A percentile compares a stretch with the other conserved stretches of the same genome.
These are phyloP conservation scores for Orbilia ellipsospora DNA, from an alignment of 2,329 filamentous ascomycete genomes.

Conservation along the genomic window DNA sequence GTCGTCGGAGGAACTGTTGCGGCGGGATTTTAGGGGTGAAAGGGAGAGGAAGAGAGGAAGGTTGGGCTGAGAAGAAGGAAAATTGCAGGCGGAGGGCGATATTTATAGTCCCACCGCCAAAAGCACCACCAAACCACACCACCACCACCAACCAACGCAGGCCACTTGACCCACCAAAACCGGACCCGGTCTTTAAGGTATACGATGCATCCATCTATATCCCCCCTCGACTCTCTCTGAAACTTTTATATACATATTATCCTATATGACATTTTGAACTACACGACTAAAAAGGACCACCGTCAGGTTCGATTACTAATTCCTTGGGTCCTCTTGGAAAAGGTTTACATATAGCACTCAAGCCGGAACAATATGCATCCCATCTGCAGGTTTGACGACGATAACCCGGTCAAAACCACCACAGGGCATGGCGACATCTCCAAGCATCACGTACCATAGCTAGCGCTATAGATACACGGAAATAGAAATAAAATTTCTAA, in stretches of 20 bases:
- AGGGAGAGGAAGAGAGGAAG: conserved; percentile 31
- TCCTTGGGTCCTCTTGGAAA: neutral
- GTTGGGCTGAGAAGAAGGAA: conserved; percentile 36
- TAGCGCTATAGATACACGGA: no score
- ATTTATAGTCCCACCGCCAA: conserved; percentile 55
- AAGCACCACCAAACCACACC: conserved; percentile 27
- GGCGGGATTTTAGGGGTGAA: conserved; percentile 20
- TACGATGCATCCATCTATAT: neutral
- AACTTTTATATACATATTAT: neutral
- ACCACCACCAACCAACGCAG: neutral
- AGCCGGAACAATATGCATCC: conserved; percentile 12
- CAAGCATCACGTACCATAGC: no score
- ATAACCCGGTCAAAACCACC: neutral
- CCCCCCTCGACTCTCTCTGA: conserved; percentile 33
- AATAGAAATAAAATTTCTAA: no score
- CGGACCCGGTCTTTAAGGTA: no score
- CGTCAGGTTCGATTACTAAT: neutral
- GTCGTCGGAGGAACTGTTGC: conserved; percentile 4
- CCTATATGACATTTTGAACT: no score
- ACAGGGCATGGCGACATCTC: no score
- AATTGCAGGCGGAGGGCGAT: conserved; percentile 39
- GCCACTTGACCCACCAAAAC: no score
- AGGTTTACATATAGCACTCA: neutral
- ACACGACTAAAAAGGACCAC: neutral
- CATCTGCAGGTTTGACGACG: neutral